These are phyloP conservation scores for Pyrenophora graminea DNA, from an alignment of 2,329 filamentous ascomycete genomes.

Conservation along the genomic window DNA sequence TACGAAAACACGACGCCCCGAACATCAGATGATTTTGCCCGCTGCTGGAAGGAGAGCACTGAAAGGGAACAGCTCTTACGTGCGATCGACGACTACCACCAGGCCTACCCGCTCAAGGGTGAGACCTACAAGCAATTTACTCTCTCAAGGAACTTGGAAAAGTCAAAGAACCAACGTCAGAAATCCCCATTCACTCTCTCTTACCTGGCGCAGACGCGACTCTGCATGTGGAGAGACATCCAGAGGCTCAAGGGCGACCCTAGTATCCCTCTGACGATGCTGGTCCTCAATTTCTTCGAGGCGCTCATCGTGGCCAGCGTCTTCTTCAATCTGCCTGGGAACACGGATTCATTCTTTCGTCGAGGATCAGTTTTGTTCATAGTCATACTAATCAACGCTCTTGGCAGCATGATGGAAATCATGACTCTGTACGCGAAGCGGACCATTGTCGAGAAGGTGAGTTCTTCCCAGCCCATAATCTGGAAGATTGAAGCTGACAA, in stretches of 20 bases:
- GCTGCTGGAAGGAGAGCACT: constrained; percentile 54
- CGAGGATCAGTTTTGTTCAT: constrained; percentile 74
- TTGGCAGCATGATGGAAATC: constrained; percentile 59
- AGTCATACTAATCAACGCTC: constrained; percentile 79
- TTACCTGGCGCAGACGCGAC: constrained; percentile 25
- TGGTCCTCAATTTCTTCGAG: constrained; percentile 71
- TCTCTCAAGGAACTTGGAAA: constrained; percentile 50
- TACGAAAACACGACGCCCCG: constrained; percentile 50
- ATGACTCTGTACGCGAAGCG: constrained; percentile 79
- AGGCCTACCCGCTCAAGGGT: constrained; percentile 50
- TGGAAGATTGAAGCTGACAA: neutral
- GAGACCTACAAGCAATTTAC: constrained; percentile 41
- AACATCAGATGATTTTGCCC: constrained; percentile 49
- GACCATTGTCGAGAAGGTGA: constrained; percentile 74
- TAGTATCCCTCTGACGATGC: constrained; percentile 64
- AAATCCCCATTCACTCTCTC: constrained; percentile 59
- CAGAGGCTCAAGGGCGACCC: constrained; percentile 26
- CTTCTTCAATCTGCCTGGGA: constrained; percentile 68
- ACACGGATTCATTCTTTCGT: constrained; percentile 57
- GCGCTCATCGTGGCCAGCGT: constrained; percentile 75
- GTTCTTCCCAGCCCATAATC: neutral
- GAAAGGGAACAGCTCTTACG: constrained; percentile 45
- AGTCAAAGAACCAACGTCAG: constrained; percentile 54
- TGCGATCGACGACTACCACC: constrained; percentile 53
- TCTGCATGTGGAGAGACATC: constrained; percentile 7